Evolutionary conservation across 345 rosid species (phyloP).

Genomic region (Hibiscus mutabilis): DNA sequence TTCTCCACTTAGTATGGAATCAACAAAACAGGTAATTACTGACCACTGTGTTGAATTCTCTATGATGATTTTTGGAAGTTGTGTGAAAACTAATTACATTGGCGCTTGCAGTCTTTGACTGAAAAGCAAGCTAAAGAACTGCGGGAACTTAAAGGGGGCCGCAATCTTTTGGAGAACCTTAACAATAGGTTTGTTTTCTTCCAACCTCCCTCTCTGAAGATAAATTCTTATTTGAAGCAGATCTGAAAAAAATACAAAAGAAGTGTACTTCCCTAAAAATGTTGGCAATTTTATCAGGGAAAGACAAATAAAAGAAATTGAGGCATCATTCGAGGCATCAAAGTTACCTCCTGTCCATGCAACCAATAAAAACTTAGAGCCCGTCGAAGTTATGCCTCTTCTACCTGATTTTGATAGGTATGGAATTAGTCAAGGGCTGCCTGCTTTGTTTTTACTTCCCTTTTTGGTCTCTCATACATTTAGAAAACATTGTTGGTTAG

Average conservation of each 20-base stretch:
- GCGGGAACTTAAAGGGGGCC: constrained; percentile 73
- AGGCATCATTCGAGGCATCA: constrained; percentile 78
- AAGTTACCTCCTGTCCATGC: constrained; percentile 81
- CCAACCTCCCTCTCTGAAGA: constrained; percentile 11
- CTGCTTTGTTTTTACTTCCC: constrained; percentile 1
- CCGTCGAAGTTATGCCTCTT: constrained; percentile 73
- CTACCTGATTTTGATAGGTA: constrained; percentile 89
- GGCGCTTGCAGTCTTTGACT: constrained; percentile 67
- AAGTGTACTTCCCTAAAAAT: not conserved
- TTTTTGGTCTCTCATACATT: not conserved
- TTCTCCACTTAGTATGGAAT: constrained; percentile 78
- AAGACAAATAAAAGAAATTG: constrained; percentile 87
- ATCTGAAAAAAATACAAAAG: not conserved
- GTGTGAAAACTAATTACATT: constrained; percentile 6
- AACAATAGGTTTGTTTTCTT: constrained; percentile 61
- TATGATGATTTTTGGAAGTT: constrained; percentile 10
- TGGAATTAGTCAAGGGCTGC: constrained; percentile 23
- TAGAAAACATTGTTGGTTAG: not conserved
- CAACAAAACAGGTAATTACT: constrained; percentile 69
- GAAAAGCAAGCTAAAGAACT: constrained; percentile 96
- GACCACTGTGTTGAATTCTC: not conserved
- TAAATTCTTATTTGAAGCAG: not conserved
- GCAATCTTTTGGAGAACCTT: constrained; percentile 58
- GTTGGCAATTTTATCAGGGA: constrained; percentile 44
- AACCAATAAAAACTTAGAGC: constrained; percentile 64